A percentile compares a stretch with the other conserved stretches of the same genome.
Conservation (phyloP, 78 protist species). For the Pelomyxa schiedti region DNA sequence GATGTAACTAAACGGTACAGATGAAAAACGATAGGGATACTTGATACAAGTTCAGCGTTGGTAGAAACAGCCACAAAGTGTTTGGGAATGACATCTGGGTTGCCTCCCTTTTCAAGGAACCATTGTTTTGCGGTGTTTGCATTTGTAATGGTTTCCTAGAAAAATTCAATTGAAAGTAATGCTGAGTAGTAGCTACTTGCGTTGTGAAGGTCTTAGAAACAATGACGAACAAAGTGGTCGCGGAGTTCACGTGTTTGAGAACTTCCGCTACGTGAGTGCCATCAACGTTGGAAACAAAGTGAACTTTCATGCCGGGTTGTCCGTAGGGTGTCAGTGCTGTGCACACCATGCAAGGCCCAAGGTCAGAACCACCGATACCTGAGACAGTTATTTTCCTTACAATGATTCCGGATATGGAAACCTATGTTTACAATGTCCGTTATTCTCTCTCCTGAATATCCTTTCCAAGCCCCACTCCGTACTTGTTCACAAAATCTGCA, state of each 20-base stretch:
- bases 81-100: constrained; percentile 52
- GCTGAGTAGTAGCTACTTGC: too few species aligned
- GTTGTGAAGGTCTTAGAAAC: constrained; percentile 93
- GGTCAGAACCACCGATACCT: constrained; percentile 91
- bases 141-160: constrained; percentile 91
- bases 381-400: neutral
- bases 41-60: constrained; percentile 36
- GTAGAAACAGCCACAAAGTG: constrained; percentile 97
- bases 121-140: constrained; percentile 73
- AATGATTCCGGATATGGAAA: neutral
- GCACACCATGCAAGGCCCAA: constrained; percentile 89
- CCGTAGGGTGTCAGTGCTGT: constrained; percentile 82
- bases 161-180: too few species aligned
- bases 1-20: too few species aligned
- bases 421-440: constrained; percentile 87
- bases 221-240: constrained; percentile 79
- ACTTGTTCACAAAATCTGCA: constrained; percentile 51
- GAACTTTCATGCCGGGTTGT: constrained; percentile 29
- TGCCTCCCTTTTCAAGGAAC: constrained; percentile 28
- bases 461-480: constrained; percentile 73
- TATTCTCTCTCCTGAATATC: constrained; percentile 77
- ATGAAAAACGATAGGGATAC: neutral
- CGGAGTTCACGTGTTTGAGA: constrained; percentile 47
- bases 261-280: constrained; percentile 85
- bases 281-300: constrained; percentile 91